Evolutionary conservation across 2,329 filamentous ascomycete species (phyloP), one percentile per base, ranked within the genome.

Genomic region (Trichoderma sp.): DNA sequence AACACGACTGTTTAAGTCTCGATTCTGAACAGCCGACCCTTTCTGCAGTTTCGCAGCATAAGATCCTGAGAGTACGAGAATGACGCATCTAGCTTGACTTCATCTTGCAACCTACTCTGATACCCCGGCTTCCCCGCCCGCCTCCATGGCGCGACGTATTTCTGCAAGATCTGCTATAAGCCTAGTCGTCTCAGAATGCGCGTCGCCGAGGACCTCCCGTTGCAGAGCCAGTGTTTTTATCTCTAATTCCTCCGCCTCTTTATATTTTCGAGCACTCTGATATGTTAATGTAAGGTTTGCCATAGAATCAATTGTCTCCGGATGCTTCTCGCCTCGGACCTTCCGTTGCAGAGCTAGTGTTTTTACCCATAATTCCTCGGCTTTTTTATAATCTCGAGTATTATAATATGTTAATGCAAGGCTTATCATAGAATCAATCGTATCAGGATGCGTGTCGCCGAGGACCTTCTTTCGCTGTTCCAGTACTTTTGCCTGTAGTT

Each of bases 301-400:
- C n/a, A n/a, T 19, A 68, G 63, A 57, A 0, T 0, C 4, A 0
- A 70, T 56, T 7, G 66, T 70, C 17, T 53, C 9, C 1, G 37
- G 66, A 34, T 72, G 50, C 27, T 57, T 57, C 3, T 69, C 35
- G 5, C 68, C 69, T 32, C 67, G 48, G 10, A 13, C 10, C 7
- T 29, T 3, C 7, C 9, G 19, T 17, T 32, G 56, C 6, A 42
- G 22, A 3, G 17, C 6, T 15, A 59, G 27, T 29, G 12, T 32
- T 4, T 35, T n/a, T n/a, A 2, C 39, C 35, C 5, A 48, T 5
- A 17, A 70, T 63, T 50, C 29, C 58, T 71, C 70, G 15, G 68
- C 70, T 67, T 73, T 60, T 9, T 67, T 17, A 64, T 71, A 72
- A n/a, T n/a, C n/a, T n/a, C n/a, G n/a, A n/a, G n/a, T n/a, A n/a